These are phyloP conservation scores for Mycosarcoma maydis DNA, from an alignment of 1,284 basidiomycete genomes.

Conservation along the genomic window DNA sequence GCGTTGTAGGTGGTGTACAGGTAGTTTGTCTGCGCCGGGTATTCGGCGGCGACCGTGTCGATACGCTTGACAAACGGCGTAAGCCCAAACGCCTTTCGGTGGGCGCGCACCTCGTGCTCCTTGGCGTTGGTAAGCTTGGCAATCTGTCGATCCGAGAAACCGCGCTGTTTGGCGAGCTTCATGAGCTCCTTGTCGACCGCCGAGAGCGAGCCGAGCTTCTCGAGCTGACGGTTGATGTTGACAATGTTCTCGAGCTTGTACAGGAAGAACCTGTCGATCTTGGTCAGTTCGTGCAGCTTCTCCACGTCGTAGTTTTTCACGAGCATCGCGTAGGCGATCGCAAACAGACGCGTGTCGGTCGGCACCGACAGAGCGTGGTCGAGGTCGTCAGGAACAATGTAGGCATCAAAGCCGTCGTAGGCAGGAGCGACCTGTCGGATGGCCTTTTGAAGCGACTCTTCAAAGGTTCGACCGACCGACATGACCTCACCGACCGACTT, in stretches of 20 bases:
- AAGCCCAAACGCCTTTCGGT: slow-evolving; percentile 85
- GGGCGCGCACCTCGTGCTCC: slow-evolving; percentile 81
- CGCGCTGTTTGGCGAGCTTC: slow-evolving; percentile 65
- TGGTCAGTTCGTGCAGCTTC: slow-evolving; percentile 88
- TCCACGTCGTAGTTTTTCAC: slow-evolving; percentile 91
- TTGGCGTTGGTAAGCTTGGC: slow-evolving; percentile 75
- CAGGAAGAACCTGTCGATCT: slow-evolving; percentile 97
- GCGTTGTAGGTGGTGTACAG: slow-evolving; percentile 99
- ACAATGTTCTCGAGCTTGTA: slow-evolving; percentile 99
- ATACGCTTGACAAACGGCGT: slow-evolving; percentile 99
- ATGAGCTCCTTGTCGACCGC: slow-evolving; percentile 70
- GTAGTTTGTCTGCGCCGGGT: slow-evolving; percentile 98
- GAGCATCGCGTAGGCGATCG: slow-evolving; percentile 96
- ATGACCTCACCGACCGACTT: slow-evolving; percentile 99
- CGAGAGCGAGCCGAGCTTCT: slow-evolving; percentile 71
- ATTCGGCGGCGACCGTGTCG: slow-evolving; percentile 98
- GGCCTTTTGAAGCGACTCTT: slow-evolving; percentile 98
- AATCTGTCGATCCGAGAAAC: slow-evolving; percentile 94
- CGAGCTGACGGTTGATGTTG: slow-evolving; percentile 60
- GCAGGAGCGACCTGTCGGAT: slow-evolving; percentile 95
- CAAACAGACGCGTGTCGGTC: slow-evolving; percentile 93
- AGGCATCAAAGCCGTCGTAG: slow-evolving; percentile 74
- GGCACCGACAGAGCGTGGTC: slow-evolving; percentile 78
- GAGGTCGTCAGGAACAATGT: slow-evolving; percentile 82
- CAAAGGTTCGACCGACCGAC: slow-evolving; percentile 99